phyloP scores from a whole-genome alignment of 345 rosid species.

The Gossypium bickii region DNA sequence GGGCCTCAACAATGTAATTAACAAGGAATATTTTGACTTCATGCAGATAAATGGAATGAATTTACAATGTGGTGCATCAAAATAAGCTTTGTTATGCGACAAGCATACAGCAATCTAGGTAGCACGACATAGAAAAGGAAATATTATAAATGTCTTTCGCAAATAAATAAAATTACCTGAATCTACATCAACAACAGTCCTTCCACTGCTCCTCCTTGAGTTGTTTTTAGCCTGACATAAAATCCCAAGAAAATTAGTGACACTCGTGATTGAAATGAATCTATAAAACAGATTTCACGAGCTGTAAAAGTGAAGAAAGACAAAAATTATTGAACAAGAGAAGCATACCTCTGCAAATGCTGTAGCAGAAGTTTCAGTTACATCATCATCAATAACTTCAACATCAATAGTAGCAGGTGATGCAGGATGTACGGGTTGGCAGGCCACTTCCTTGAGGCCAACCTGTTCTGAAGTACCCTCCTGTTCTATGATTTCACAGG shows the following conservation, averaged over 20 bases:
- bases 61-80: not conserved
- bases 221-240: constrained; percentile 68
- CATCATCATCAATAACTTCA: constrained; percentile 82
- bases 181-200: too few species aligned
- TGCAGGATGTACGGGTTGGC: constrained; percentile 27
- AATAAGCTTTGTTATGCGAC: not conserved
- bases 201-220: constrained; percentile 36
- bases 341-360: constrained; percentile 68
- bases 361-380: constrained; percentile 62
- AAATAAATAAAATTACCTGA: too few species aligned
- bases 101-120: not conserved
- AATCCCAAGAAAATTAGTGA: constrained; percentile 17
- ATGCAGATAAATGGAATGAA: not conserved
- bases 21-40: not conserved
- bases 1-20: not conserved
- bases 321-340: not conserved
- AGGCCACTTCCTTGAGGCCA: constrained; percentile 18
- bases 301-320: not conserved
- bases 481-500: constrained; percentile 45
- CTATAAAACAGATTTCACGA: not conserved
- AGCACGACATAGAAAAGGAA: not conserved
- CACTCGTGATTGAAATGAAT: not conserved
- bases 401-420: constrained; percentile 48
- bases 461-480: constrained; percentile 50
- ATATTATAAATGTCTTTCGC: not conserved